A percentile compares a stretch with the other conserved stretches of the same genome.
Conservation (phyloP, 2,329 filamentous ascomycete species). For the Sclerotiophoma versabilis region DNA sequence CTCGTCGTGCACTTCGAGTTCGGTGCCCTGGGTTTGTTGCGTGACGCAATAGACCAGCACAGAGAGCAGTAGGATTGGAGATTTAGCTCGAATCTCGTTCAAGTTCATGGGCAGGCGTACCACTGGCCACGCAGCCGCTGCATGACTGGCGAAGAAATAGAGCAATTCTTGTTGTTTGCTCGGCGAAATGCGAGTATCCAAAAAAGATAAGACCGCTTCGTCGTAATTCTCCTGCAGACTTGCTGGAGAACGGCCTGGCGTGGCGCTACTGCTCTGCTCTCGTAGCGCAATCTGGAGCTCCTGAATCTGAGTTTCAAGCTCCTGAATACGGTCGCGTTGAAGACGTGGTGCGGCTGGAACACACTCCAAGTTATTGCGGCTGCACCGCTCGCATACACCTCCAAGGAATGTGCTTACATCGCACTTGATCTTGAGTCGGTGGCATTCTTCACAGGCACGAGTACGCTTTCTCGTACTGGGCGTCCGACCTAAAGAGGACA, state of each 20-base stretch:
- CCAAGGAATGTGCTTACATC: slow-evolving; percentile 27
- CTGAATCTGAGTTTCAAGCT: slow-evolving; percentile 36
- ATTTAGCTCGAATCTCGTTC: slow-evolving; percentile 28
- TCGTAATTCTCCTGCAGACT: slow-evolving; percentile 24
- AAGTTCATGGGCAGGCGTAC: slow-evolving; percentile 19
- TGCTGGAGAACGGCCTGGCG: slow-evolving; percentile 26
- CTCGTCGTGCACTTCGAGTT: slow-evolving; percentile 34
- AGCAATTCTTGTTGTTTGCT: slow-evolving; percentile 32
- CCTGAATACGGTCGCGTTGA: slow-evolving; percentile 36
- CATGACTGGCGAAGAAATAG: slow-evolving; percentile 21
- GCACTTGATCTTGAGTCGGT: slow-evolving; percentile 42
- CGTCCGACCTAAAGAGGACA: slow-evolving; percentile 1
- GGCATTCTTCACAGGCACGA: slow-evolving; percentile 40
- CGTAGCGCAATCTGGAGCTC: slow-evolving; percentile 28
- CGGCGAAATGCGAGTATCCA: slow-evolving; percentile 30
- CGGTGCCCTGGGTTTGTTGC: slow-evolving; percentile 29
- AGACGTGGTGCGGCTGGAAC: slow-evolving; percentile 35
- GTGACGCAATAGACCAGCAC: slow-evolving; percentile 29
- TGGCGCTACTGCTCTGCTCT: slow-evolving; percentile 25
- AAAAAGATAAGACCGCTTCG: slow-evolving; percentile 26
- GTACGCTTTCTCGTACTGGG: slow-evolving; percentile 32
- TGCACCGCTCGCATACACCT: slow-evolving; percentile 33
- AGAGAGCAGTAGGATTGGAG: slow-evolving; percentile 32
- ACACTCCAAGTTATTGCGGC: slow-evolving; percentile 32
- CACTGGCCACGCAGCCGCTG: slow-evolving; percentile 31